Conservation (phyloP, 805 yeast species). For the Yamadazyma insecticola region DNA sequence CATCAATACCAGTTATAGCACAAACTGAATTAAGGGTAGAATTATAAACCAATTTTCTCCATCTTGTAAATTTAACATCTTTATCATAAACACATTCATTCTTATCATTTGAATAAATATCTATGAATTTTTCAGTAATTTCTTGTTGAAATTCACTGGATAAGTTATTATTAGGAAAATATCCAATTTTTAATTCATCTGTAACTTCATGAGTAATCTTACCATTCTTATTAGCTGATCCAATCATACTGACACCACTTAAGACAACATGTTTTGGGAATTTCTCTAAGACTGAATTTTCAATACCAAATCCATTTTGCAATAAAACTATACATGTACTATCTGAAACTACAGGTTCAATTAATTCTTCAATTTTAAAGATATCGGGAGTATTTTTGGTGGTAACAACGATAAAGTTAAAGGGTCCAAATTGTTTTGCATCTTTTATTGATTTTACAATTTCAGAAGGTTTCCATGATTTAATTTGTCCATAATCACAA, state of each 20-base stretch:
- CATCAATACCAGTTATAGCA: conserved; percentile 23
- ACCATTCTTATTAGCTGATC: conserved; percentile 24
- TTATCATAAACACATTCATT: conserved; percentile 19
- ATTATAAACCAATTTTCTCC: conserved; percentile 67
- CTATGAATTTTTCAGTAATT: conserved; percentile 16
- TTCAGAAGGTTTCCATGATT: conserved; percentile 18
- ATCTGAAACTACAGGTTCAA: conserved; percentile 11
- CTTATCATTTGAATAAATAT: conserved; percentile 16
- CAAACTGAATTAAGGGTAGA: conserved; percentile 58
- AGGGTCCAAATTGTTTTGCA: conserved; percentile 21
- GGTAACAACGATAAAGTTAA: conserved; percentile 28
- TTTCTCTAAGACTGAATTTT: conserved; percentile 13
- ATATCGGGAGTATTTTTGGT: conserved; percentile 30
- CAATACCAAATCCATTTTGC: conserved; percentile 23
- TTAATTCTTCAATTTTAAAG: conserved; percentile 11
- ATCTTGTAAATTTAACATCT: conserved; percentile 36
- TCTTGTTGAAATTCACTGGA: conserved; percentile 18
- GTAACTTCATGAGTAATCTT: conserved; percentile 22
- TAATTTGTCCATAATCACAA: conserved; percentile 22
- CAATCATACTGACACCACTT: conserved; percentile 31
- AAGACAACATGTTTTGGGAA: conserved; percentile 21
- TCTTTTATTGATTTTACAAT: conserved; percentile 25
- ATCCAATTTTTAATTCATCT: conserved; percentile 23
- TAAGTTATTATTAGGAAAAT: conserved; percentile 21
- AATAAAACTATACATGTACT: conserved; percentile 19